Conservation (phyloP, 441 rosid species). For the Macaranga tanarius region DNA sequence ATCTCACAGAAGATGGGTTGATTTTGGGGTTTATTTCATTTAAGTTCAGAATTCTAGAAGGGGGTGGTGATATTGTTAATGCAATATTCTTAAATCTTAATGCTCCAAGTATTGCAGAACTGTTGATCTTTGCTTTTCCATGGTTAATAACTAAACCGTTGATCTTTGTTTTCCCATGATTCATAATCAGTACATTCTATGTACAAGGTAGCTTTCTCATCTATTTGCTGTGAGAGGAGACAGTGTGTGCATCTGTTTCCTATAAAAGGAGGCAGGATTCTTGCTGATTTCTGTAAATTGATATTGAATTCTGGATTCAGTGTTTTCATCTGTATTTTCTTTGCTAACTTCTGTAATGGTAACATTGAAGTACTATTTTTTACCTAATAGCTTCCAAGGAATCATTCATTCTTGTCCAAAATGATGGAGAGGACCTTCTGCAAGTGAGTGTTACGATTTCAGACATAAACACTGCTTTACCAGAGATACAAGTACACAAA, state of each 20-base stretch:
- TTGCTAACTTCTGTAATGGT: background rate
- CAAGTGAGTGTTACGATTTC: slow-evolving; percentile 22
- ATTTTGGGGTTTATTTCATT: background rate
- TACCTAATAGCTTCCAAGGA: slow-evolving; percentile 31
- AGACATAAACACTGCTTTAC: slow-evolving; percentile 1
- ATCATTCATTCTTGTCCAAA: slow-evolving; percentile 33
- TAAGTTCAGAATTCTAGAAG: background rate
- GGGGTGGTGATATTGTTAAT: background rate
- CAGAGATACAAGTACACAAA: slow-evolving; percentile 15
- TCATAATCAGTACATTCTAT: background rate
- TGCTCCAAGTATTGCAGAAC: background rate
- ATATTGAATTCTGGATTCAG: background rate
- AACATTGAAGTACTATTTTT: slow-evolving; percentile 2
- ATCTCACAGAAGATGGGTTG: background rate
- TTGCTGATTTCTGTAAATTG: background rate
- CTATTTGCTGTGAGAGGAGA: background rate
- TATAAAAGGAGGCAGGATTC: background rate
- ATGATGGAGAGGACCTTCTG: slow-evolving; percentile 34
- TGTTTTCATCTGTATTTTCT: background rate
- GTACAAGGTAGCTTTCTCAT: background rate
- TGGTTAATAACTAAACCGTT: background rate
- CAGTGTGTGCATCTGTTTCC: background rate
- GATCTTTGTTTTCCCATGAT: background rate
- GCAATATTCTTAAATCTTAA: background rate
- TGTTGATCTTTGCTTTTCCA: background rate